A percentile compares a stretch with the other conserved stretches of the same genome.
Conservation (phyloP, 805 yeast species). For the Myxozyma melibiosi region DNA sequence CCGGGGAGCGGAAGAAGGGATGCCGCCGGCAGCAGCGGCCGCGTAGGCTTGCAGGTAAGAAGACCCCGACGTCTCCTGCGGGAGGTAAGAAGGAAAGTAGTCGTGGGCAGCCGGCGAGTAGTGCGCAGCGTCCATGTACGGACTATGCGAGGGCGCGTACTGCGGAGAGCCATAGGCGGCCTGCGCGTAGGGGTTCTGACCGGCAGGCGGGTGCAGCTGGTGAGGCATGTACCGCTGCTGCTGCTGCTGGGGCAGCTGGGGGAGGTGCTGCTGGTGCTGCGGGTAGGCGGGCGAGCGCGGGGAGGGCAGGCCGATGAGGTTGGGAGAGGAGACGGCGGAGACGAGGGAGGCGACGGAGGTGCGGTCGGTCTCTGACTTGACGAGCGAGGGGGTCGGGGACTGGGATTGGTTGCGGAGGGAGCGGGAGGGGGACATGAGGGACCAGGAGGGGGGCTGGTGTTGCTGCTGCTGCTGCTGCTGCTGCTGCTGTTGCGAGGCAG, state of each 20-base stretch:
- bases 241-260: conserved; percentile 9
- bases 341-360: conserved; percentile 34
- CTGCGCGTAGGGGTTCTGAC: conserved; percentile 19
- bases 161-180: conserved; percentile 26
- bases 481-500: conserved; percentile 16
- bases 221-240: conserved; percentile 10
- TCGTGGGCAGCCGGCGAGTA: conserved; percentile 2
- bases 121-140: conserved; percentile 9
- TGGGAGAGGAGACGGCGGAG: conserved; percentile 30
- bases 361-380: conserved; percentile 31
- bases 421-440: conserved; percentile 31
- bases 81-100: conserved; percentile 8
- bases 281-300: conserved; percentile 30
- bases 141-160: conserved; percentile 2
- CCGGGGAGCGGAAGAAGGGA: conserved; percentile 9
- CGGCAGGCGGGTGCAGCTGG: conserved; percentile 4
- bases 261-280: conserved; percentile 12
- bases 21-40: conserved; percentile 27
- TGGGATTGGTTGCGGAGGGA: conserved; percentile 31
- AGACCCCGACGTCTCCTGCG: neutral
- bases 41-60: conserved; percentile 22
- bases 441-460: conserved; percentile 16
- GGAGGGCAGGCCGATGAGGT: conserved; percentile 31
- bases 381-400: conserved; percentile 32
- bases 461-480: conserved; percentile 19